These are phyloP conservation scores for Meira nashicola DNA, from an alignment of 1,284 basidiomycete species.

Conservation along the genomic window DNA sequence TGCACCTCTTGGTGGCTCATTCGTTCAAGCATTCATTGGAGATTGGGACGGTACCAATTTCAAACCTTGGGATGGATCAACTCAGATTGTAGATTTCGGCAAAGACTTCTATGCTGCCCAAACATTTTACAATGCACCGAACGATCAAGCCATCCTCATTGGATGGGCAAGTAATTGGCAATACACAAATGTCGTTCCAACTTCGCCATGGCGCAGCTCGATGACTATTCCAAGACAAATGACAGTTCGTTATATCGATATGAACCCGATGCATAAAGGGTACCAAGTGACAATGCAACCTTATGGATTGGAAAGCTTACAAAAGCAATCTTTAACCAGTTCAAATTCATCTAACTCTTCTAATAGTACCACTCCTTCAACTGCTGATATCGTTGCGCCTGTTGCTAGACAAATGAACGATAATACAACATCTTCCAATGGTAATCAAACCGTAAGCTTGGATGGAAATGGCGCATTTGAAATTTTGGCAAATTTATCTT, in stretches of 20 bases:
- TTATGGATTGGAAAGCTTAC: background rate
- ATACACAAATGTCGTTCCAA: conserved; percentile 54
- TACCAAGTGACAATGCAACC: conserved; percentile 38
- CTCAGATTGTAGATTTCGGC: conserved; percentile 52
- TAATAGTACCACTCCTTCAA: conserved; percentile 12
- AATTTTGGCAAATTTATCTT: conserved; percentile 39
- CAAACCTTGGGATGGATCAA: conserved; percentile 47
- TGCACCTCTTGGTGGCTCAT: conserved; percentile 50
- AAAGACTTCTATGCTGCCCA: conserved; percentile 56
- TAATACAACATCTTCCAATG: conserved; percentile 4
- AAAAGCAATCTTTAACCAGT: conserved; percentile 11
- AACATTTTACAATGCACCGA: conserved; percentile 50
- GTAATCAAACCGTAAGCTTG: conserved; percentile 38
- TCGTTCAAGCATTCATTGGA: conserved; percentile 54
- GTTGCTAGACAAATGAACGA: too few relatives aligned
- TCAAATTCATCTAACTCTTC: background rate
- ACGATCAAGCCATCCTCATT: conserved; percentile 44
- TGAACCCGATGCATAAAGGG: conserved; percentile 41
- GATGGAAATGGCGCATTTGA: conserved; percentile 48
- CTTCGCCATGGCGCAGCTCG: conserved; percentile 53
- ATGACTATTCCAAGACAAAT: conserved; percentile 51
- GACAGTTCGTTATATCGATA: conserved; percentile 39
- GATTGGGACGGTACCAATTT: conserved; percentile 54
- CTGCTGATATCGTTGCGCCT: too few relatives aligned
- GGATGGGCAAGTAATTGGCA: conserved; percentile 56